phyloP scores from a whole-genome alignment of 108 stramenopile species.

The Conticribra weissflogii region DNA sequence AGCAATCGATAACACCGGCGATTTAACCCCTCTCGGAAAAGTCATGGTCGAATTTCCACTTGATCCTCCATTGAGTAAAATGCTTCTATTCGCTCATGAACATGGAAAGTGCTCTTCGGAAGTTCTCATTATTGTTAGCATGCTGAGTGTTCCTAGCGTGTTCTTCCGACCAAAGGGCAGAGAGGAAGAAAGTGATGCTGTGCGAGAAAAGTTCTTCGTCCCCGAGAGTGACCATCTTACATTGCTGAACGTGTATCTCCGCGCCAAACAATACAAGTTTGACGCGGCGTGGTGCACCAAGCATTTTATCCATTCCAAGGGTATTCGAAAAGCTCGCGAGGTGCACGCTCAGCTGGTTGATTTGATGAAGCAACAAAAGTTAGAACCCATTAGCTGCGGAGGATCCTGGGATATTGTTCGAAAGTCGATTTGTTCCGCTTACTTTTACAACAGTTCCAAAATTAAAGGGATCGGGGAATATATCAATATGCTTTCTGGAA shows the following conservation, averaged over 20 bases:
- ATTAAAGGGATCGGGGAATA: conserved; percentile 99
- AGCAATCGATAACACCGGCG: conserved; percentile 95
- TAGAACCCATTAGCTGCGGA: conserved; percentile 82
- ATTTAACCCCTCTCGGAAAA: conserved; percentile 89
- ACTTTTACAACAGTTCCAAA: conserved; percentile 97
- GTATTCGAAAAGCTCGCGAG: conserved; percentile 95
- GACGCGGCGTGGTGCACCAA: conserved; percentile 94
- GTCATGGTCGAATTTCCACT: conserved; percentile 98
- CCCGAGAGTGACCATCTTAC: conserved; percentile 99
- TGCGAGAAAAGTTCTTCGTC: conserved; percentile 99
- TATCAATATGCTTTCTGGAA: conserved; percentile 97
- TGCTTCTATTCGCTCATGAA: conserved; percentile 94
- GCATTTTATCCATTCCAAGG: conserved; percentile 98
- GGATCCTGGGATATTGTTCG: conserved; percentile 96
- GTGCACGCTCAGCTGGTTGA: conserved; percentile 96
- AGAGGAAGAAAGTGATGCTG: conserved; percentile 98
- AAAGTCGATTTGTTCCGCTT: conserved; percentile 98
- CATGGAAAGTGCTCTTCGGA: conserved; percentile 89
- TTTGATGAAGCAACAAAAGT: conserved; percentile 95
- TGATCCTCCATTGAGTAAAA: conserved; percentile 97
- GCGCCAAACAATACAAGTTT: conserved; percentile 94
- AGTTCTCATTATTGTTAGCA: conserved; percentile 94
- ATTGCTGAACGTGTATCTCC: conserved; percentile 93
- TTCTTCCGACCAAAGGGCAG: conserved; percentile 97
- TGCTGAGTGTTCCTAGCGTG: conserved; percentile 96